Evolutionary conservation across 306 rosid species (phyloP).

Genomic region (Dalbergia oliveri): DNA sequence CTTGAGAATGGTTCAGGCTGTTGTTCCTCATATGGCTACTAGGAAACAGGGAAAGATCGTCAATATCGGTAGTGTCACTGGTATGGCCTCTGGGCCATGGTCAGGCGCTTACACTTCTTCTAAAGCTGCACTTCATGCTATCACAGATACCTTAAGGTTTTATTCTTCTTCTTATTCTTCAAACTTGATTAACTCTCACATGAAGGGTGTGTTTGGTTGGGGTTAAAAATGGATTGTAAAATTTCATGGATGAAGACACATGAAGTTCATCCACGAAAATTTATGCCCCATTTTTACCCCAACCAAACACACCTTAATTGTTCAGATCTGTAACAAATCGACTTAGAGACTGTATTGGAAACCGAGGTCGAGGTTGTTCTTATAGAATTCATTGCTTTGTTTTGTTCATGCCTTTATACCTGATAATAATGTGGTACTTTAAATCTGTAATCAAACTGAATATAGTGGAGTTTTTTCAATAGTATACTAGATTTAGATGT

Average conservation of each 20-base stretch:
- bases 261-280: too few species aligned
- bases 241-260: too few species aligned
- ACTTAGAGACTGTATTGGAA: not conserved
- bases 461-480: not conserved
- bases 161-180: conserved; percentile 8
- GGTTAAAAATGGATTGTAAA: too few species aligned
- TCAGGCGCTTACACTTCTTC: conserved; percentile 76
- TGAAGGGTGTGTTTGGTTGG: too few species aligned
- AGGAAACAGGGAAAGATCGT: conserved; percentile 81
- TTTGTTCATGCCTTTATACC: not conserved
- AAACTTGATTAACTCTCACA: not conserved
- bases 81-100: conserved; percentile 86
- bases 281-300: too few species aligned
- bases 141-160: conserved; percentile 83
- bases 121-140: conserved; percentile 88
- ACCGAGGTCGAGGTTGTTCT: conserved; percentile 19
- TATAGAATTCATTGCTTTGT: not conserved
- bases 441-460: not conserved
- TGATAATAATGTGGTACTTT: not conserved
- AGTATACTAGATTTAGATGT: not conserved
- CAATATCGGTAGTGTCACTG: conserved; percentile 78
- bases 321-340: conserved; percentile 30
- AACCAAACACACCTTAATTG: not conserved
- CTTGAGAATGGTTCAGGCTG: conserved; percentile 88
- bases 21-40: conserved; percentile 86